These are phyloP conservation scores for Xylaria nigripes DNA, from an alignment of 495 filamentous ascomycete species.

Conservation along the genomic window DNA sequence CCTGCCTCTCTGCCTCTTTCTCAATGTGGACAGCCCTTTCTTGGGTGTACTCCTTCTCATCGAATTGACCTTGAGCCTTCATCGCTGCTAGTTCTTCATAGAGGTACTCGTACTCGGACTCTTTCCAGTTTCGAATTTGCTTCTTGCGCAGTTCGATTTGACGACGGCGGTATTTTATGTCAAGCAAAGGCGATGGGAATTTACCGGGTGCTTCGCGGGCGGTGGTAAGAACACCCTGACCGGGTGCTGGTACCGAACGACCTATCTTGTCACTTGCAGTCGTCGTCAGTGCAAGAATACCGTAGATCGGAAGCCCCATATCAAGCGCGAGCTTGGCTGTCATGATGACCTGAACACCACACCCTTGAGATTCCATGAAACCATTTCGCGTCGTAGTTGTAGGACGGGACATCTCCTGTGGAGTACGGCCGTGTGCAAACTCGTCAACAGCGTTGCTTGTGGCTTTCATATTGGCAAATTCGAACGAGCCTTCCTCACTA, in stretches of 20 bases:
- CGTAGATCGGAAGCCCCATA: constrained; percentile 98
- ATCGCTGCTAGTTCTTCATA: constrained; percentile 87
- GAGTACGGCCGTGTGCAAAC: constrained; percentile 89
- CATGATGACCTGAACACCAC: constrained; percentile 98
- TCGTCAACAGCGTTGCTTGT: constrained; percentile 96
- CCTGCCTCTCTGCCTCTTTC: constrained; percentile 79
- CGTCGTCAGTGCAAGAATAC: constrained; percentile 84
- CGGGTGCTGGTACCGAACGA: constrained; percentile 90
- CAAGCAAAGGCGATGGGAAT: constrained; percentile 88
- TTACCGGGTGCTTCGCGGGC: constrained; percentile 84
- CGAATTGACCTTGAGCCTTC: constrained; percentile 68
- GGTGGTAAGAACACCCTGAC: constrained; percentile 95
- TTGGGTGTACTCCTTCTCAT: constrained; percentile 75
- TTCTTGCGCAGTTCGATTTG: constrained; percentile 87
- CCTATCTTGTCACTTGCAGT: constrained; percentile 99
- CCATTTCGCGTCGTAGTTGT: constrained; percentile 94
- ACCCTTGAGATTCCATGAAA: constrained; percentile 99
- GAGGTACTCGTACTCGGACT: constrained; percentile 85
- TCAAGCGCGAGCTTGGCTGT: constrained; percentile 89
- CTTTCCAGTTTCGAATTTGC: constrained; percentile 93
- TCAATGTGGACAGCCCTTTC: constrained; percentile 82
- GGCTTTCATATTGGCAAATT: constrained; percentile 99
- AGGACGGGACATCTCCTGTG: constrained; percentile 94
- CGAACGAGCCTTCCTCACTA: constrained; percentile 97
- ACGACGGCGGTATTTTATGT: constrained; percentile 92